A percentile compares a stretch with the other conserved stretches of the same genome.
Evolutionary conservation across 768 basidiomycete genomes (phyloP).

Genomic region (Suillus ampliporus): DNA sequence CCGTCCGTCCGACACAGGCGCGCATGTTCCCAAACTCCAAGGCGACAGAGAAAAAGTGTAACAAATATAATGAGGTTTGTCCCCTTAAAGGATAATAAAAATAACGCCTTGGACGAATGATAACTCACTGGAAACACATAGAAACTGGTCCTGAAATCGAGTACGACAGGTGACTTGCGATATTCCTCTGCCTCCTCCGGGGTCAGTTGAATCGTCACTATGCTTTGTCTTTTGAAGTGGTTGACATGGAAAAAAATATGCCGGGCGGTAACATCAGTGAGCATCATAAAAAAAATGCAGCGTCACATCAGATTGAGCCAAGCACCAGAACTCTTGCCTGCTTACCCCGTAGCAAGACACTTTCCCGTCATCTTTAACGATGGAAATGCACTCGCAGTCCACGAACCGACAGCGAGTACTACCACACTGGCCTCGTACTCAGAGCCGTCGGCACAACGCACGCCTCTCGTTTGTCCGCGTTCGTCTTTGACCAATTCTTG

Average conservation of each 20-base stretch:
- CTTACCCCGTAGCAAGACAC: slow-evolving; percentile 84
- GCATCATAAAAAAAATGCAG: background rate
- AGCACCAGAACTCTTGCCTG: slow-evolving; percentile 21
- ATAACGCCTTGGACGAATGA: background rate
- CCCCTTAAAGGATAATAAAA: background rate
- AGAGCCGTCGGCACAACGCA: slow-evolving; percentile 64
- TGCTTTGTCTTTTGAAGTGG: slow-evolving; percentile 62
- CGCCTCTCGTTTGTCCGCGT: slow-evolving; percentile 56
- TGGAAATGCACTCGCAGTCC: slow-evolving; percentile 85
- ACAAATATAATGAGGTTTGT: background rate
- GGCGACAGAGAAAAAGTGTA: background rate
- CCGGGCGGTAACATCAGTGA: background rate
- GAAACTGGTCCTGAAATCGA: slow-evolving; percentile 76
- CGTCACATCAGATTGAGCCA: background rate
- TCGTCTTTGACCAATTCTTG: slow-evolving; percentile 48
- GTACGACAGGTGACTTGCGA: slow-evolving; percentile 64
- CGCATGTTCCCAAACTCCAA: background rate
- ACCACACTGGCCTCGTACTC: slow-evolving; percentile 61
- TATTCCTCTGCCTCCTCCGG: slow-evolving; percentile 70
- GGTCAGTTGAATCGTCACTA: slow-evolving; percentile 80
- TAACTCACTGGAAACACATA: slow-evolving; percentile 81
- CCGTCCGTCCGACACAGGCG: too few species aligned
- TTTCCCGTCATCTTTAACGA: slow-evolving; percentile 52
- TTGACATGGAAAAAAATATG: slow-evolving; percentile 7
- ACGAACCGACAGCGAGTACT: slow-evolving; percentile 78